A percentile compares a stretch with the other conserved stretches of the same genome.
These are phyloP conservation scores for Starmerella apis DNA, from an alignment of 805 yeast genomes.

Conservation along the genomic window DNA sequence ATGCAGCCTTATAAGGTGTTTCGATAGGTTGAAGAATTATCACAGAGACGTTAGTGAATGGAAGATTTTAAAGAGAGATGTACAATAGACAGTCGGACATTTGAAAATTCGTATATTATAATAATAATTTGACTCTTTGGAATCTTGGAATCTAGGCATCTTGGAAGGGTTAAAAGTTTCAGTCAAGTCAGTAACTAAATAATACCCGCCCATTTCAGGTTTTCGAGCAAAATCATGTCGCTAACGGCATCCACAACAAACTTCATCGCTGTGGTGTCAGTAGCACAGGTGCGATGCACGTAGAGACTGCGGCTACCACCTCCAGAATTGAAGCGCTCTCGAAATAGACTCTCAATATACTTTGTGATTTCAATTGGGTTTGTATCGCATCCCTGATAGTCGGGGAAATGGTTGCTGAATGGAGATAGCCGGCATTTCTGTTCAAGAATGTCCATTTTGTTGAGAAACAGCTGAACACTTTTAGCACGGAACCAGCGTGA, in stretches of 20 bases:
- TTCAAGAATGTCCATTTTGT: conserved; percentile 75
- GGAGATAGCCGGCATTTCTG: conserved; percentile 54
- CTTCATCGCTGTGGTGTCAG: conserved; percentile 79
- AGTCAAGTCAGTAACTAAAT: too few relatives aligned
- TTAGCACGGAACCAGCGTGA: conserved; percentile 76
- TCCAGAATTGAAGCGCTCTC: conserved; percentile 46
- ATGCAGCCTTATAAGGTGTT: too few relatives aligned
- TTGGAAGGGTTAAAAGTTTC: too few relatives aligned
- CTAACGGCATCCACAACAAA: conserved; percentile 88
- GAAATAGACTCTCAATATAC: conserved; percentile 60
- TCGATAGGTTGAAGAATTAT: too few relatives aligned
- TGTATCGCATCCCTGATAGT: conserved; percentile 54
- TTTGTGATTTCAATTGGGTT: conserved; percentile 57
- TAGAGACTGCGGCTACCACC: conserved; percentile 61
- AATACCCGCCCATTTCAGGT: conserved; percentile 37
- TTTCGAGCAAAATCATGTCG: conserved; percentile 78
- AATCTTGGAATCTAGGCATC: too few relatives aligned
- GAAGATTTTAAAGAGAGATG: too few relatives aligned
- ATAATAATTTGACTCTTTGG: too few relatives aligned
- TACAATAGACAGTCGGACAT: too few relatives aligned
- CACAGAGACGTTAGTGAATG: too few relatives aligned
- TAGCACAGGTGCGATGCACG: conserved; percentile 89
- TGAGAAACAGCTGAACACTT: conserved; percentile 79
- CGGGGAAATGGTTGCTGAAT: conserved; percentile 64
- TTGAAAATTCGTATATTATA: too few relatives aligned